Base-by-base conservation (phyloP, 176 grass and related monocot species). In the Ensete ventricosum region DNA sequence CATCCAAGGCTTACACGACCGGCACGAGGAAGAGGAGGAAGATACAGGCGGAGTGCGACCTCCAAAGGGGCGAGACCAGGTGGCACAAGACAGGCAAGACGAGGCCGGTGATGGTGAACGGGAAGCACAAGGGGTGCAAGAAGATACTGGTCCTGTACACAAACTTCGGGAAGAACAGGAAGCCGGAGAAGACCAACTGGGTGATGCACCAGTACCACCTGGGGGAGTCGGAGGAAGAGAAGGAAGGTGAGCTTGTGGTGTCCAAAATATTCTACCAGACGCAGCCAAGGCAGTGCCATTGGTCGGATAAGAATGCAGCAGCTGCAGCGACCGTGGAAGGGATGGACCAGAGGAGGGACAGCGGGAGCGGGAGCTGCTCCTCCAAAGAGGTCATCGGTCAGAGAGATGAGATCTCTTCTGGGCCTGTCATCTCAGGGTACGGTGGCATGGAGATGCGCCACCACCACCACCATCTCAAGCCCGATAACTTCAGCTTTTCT, bases 81-180 rank as follows among this genome's bases (percentile, higher is more conserved):
- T 99, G 96, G 96, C 96, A 99, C 91, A 99, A 99, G 86, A 99
- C 96, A 0, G 96, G 96, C 54, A 99, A 99, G 81, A 99, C 96
- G 7, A 82, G 96, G 80, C 91, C 96, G 5, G 96, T 99, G 27
- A 82, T 92, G 88, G 90, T 90, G 51, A 88, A 83, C 43, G 86
- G 96, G 59, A 78, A 52, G 22, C 91, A 93, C 79, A 94, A 89
- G 78, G 96, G 96, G 60, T 99, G 90, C 90, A 99, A 99, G 82
- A 99, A 99, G 85, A 99, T 99, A 72, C 79, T 99, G 29, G 96
- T 99, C 62, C 81, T 99, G 22, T 99, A 99, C 85, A 99, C 96
- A 81, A 99, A 95, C 81, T 99, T 93, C 67, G 91, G 96, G 25
- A 99, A 99, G 84, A 88, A 92, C 70, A 76, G 88, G 67, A 99